Percentiles rank a stretch among this genome's conserved stretches.
Conservation (phyloP, 768 basidiomycete species). For the Lentinula sp. region DNA sequence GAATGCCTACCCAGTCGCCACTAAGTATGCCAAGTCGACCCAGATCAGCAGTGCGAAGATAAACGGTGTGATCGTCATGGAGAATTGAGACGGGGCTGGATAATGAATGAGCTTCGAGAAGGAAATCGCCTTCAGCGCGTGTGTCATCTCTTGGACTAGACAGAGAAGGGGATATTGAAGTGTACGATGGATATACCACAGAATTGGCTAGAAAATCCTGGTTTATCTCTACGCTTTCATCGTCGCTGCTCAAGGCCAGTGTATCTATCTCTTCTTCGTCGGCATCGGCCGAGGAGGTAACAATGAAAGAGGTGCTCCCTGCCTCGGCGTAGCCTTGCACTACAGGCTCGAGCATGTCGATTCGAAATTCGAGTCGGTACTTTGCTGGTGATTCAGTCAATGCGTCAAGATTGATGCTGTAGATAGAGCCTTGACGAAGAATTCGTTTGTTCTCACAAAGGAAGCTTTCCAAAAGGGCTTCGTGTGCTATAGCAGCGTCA, state of each 20-base stretch:
- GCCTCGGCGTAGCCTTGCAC: conserved; percentile 57
- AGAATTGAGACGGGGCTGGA: conserved; percentile 20
- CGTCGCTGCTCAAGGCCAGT: conserved; percentile 15
- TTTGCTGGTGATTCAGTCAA: conserved; percentile 9
- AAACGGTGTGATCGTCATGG: conserved; percentile 52
- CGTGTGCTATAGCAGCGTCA: conserved; percentile 26
- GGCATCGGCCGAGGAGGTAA: conserved; percentile 22
- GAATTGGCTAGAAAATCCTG: conserved; percentile 64
- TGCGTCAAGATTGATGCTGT: conserved; percentile 19
- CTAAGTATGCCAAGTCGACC: conserved; percentile 59
- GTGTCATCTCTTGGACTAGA: conserved; percentile 5
- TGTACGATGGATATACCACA: conserved; percentile 23
- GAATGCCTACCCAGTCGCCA: conserved; percentile 67
- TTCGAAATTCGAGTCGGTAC: conserved; percentile 30
- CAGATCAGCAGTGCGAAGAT: conserved; percentile 58
- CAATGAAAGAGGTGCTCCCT: conserved; percentile 46
- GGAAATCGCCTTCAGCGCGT: conserved; percentile 4
- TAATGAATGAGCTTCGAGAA: conserved; percentile 11
- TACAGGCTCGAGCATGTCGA: conserved; percentile 65
- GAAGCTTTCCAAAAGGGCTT: conserved; percentile 33
- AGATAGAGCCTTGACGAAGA: conserved; percentile 44
- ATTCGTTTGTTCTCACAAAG: conserved; percentile 36
- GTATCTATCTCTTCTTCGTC: conserved; percentile 6
- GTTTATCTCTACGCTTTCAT: conserved; percentile 59
- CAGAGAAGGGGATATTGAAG: conserved; percentile 12